phyloP scores from a whole-genome alignment of 2,329 filamentous ascomycete genomes.

The Sclerotinia nivalis region DNA sequence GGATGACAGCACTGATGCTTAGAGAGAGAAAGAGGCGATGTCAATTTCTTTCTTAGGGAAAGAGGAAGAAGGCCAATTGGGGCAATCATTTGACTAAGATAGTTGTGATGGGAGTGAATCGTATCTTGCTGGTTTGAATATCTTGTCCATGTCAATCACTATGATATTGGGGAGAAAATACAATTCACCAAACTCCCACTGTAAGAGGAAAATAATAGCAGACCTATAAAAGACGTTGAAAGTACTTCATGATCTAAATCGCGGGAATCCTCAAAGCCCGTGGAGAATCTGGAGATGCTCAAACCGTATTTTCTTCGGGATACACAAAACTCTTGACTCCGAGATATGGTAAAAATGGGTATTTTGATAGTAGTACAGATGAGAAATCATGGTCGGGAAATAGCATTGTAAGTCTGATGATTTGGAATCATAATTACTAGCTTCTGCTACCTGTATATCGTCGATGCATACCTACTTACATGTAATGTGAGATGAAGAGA shows the following conservation, averaged over 20 bases:
- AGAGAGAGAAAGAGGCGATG: background rate
- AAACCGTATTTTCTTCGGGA: background rate
- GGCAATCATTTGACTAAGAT: background rate
- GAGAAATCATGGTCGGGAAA: background rate
- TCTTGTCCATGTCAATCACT: background rate
- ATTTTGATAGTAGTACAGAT: background rate
- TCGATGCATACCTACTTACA: no score
- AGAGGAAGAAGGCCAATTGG: background rate
- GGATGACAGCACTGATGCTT: background rate
- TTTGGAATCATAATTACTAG: background rate
- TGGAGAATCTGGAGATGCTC: background rate
- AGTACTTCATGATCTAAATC: no score
- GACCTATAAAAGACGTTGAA: background rate
- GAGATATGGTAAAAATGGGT: background rate
- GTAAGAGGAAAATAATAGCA: background rate
- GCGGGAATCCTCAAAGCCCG: background rate
- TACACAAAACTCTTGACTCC: background rate
- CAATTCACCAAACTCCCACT: background rate
- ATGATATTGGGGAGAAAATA: background rate
- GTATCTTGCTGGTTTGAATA: background rate
- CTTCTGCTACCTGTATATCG: no score
- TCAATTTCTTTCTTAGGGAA: background rate
- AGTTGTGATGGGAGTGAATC: background rate
- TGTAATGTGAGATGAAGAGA: no score
- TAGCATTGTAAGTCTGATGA: background rate